Percentiles rank a stretch among this genome's conserved stretches.
Evolutionary conservation across 768 basidiomycete genomes (phyloP).

Genomic region (Hericium alpestre): DNA sequence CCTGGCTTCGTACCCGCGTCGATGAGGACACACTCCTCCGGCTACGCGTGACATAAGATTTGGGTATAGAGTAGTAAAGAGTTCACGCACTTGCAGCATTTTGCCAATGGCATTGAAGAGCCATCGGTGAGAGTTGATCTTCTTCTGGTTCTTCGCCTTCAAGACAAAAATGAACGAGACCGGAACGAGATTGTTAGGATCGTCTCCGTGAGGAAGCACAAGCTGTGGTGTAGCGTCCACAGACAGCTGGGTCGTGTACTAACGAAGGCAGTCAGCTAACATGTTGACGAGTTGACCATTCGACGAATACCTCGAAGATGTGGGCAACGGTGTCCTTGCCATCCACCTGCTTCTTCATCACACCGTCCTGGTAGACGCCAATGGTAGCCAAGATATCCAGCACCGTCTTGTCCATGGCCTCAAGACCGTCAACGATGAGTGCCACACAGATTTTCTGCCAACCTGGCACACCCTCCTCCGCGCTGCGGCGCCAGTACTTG

Average conservation of each 20-base stretch:
- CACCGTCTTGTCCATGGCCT: conserved; percentile 91
- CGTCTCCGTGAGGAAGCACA: conserved; percentile 80
- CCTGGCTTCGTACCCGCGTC: conserved; percentile 97
- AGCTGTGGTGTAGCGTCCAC: conserved; percentile 86
- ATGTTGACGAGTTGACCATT: background rate
- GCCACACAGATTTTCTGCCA: conserved; percentile 92
- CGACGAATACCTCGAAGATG: conserved; percentile 71
- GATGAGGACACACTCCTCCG: conserved; percentile 84
- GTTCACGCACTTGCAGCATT: conserved; percentile 51
- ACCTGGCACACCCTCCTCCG: conserved; percentile 73
- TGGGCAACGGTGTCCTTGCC: conserved; percentile 85
- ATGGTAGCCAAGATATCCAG: conserved; percentile 82
- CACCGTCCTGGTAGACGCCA: conserved; percentile 88
- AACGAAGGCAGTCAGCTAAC: conserved; percentile 6
- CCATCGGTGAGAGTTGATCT: conserved; percentile 94
- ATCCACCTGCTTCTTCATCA: conserved; percentile 90
- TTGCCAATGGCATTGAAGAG: conserved; percentile 88
- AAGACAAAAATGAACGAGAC: conserved; percentile 86
- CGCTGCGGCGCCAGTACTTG: conserved; percentile 78
- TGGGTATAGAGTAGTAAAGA: conserved; percentile 2
- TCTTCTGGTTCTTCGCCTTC: conserved; percentile 92
- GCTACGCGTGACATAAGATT: conserved; percentile 31
- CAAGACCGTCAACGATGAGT: conserved; percentile 86
- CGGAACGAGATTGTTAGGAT: conserved; percentile 86
- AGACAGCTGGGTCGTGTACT: conserved; percentile 96